These are phyloP conservation scores for Ballota nigra DNA, from an alignment of 257 asterid genomes.

Conservation along the genomic window DNA sequence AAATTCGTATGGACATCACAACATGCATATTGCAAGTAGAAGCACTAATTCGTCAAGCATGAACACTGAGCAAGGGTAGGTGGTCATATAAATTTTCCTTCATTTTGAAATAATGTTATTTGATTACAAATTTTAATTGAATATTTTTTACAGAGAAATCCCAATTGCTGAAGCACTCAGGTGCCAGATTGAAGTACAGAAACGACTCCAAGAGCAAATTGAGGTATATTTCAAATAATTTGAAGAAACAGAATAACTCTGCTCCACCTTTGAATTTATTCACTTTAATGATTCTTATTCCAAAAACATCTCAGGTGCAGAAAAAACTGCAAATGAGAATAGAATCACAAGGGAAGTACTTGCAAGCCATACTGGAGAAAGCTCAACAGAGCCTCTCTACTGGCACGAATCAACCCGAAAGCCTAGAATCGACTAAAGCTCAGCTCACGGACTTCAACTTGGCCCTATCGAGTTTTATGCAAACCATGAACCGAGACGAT, in stretches of 20 bases:
- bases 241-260: slow-evolving; percentile 5
- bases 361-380: slow-evolving; percentile 73
- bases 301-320: slow-evolving; percentile 60
- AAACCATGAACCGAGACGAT: slow-evolving; percentile 48
- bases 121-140: not conserved
- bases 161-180: slow-evolving; percentile 62
- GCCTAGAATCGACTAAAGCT: slow-evolving; percentile 55
- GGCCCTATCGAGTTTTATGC: slow-evolving; percentile 69
- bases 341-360: slow-evolving; percentile 91
- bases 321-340: slow-evolving; percentile 86
- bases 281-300: not conserved
- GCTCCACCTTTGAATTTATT: not conserved
- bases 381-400: slow-evolving; percentile 66
- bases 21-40: slow-evolving; percentile 37
- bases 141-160: slow-evolving; percentile 47
- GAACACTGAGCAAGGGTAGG: slow-evolving; percentile 55
- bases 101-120: not conserved
- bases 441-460: slow-evolving; percentile 60
- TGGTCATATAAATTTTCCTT: not conserved
- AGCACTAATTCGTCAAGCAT: slow-evolving; percentile 53
- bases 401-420: slow-evolving; percentile 38
- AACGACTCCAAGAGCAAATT: slow-evolving; percentile 67
- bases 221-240: slow-evolving; percentile 48
- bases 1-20: slow-evolving; percentile 49
- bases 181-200: slow-evolving; percentile 76